A percentile compares a stretch with the other conserved stretches of the same genome.
These are phyloP conservation scores for Termitomyces sp. DNA, from an alignment of 768 basidiomycete genomes.

Conservation along the genomic window DNA sequence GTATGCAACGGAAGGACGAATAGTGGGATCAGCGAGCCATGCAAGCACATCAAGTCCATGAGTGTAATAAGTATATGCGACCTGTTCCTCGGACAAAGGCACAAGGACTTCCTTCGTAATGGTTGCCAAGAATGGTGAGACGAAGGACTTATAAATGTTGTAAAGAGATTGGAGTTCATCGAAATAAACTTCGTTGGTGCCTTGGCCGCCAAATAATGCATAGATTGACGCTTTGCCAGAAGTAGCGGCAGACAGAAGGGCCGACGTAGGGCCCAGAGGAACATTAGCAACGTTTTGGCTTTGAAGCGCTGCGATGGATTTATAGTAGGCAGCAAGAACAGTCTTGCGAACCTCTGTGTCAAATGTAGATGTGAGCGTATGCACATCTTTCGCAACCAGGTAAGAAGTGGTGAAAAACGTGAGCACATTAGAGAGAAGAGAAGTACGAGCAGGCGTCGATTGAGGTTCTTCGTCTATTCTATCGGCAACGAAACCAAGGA, in stretches of 20 bases:
- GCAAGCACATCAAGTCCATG: conserved; percentile 76
- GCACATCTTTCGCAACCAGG: conserved; percentile 71
- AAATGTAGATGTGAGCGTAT: conserved; percentile 71
- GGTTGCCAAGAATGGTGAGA: conserved; percentile 60
- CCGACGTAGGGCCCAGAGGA: conserved; percentile 56
- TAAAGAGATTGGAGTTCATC: conserved; percentile 91
- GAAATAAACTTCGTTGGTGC: conserved; percentile 97
- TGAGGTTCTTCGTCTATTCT: conserved; percentile 52
- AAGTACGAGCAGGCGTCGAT: conserved; percentile 45
- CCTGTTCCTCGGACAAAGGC: conserved; percentile 60
- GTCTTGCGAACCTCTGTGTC: conserved; percentile 70
- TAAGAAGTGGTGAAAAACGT: conserved; percentile 73
- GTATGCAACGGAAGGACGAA: conserved; percentile 78
- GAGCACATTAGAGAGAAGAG: conserved; percentile 70
- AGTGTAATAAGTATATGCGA: conserved; percentile 61
- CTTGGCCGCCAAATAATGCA: conserved; percentile 96
- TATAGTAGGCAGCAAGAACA: conserved; percentile 76
- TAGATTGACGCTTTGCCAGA: conserved; percentile 71
- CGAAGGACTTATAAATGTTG: conserved; percentile 87
- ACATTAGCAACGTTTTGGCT: conserved; percentile 46
- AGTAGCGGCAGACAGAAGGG: conserved; percentile 59
- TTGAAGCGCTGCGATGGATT: conserved; percentile 66
- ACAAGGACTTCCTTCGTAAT: conserved; percentile 63
- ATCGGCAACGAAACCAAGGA: conserved; percentile 71
- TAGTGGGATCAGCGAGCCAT: conserved; percentile 71